phyloP scores from a whole-genome alignment of 257 asterid species.

The Solanum pimpinellifolium region DNA sequence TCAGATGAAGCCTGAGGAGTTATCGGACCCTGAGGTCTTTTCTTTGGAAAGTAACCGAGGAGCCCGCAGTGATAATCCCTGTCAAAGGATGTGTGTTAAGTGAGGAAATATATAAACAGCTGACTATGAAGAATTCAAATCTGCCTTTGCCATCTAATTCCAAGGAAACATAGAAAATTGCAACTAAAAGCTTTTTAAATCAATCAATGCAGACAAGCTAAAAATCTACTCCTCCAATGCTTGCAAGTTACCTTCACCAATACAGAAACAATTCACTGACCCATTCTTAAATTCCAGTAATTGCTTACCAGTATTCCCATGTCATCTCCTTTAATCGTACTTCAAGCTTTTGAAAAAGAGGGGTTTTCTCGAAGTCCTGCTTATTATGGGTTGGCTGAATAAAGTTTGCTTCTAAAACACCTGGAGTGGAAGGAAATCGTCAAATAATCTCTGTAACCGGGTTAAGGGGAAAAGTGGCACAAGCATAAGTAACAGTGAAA shows the following conservation, averaged over 20 bases:
- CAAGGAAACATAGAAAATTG: neutral
- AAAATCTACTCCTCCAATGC: neutral
- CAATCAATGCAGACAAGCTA: neutral
- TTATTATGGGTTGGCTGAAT: constrained; percentile 85
- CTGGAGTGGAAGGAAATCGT: constrained; percentile 20
- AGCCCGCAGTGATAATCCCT: constrained; percentile 75
- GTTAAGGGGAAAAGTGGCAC: neutral
- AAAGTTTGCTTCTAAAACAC: constrained; percentile 87
- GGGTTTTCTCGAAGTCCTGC: constrained; percentile 91
- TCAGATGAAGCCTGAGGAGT: constrained; percentile 14
- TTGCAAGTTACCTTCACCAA: neutral
- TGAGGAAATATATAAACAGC: neutral
- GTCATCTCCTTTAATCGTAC: constrained; percentile 81
- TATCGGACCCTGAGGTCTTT: constrained; percentile 14
- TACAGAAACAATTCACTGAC: neutral
- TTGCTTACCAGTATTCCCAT: constrained; percentile 70
- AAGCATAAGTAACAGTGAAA: neutral
- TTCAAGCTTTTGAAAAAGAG: constrained; percentile 89
- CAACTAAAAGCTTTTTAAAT: neutral
- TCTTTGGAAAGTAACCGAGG: constrained; percentile 49
- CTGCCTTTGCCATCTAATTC: neutral
- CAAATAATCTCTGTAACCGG: neutral
- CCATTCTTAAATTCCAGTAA: neutral
- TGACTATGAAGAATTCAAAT: neutral
- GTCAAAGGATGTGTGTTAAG: constrained; percentile 8